A percentile compares a stretch with the other conserved stretches of the same genome.
Conservation (phyloP, 2,329 filamentous ascomycete genomes). For the Hortaea sp. region DNA sequence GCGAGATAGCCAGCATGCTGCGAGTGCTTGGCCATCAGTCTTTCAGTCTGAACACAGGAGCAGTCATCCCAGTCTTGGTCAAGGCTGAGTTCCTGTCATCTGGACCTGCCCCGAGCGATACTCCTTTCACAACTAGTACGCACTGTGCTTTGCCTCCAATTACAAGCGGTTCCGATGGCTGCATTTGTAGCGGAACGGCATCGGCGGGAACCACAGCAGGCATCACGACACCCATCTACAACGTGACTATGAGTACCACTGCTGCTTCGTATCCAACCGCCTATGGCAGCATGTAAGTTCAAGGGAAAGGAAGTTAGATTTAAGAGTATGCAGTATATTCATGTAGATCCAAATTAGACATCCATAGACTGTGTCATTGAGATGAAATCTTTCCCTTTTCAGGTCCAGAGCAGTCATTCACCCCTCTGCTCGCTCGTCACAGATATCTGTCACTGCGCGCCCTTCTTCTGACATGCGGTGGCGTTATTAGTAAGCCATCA, state of each 20-base stretch:
- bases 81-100: conserved; percentile 42
- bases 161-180: conserved; percentile 22
- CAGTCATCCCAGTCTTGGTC: conserved; percentile 58
- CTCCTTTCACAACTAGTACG: conserved; percentile 23
- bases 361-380: too few species aligned
- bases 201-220: background rate
- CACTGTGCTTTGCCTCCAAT: conserved; percentile 25
- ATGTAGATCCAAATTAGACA: too few species aligned
- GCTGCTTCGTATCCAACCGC: background rate
- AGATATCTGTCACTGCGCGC: too few species aligned
- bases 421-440: too few species aligned
- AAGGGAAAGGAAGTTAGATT: too few species aligned
- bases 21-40: conserved; percentile 49
- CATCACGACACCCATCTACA: conserved; percentile 5
- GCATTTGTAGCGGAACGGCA: conserved; percentile 15
- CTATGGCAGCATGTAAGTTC: background rate
- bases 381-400: too few species aligned
- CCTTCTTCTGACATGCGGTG: too few species aligned
- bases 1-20: conserved; percentile 45
- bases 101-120: conserved; percentile 22
- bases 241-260: background rate
- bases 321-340: too few species aligned
- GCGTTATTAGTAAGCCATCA: too few species aligned
- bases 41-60: conserved; percentile 55
- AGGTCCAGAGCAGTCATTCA: too few species aligned